A percentile compares a stretch with the other conserved stretches of the same genome.
phyloP scores from a whole-genome alignment of 2,329 filamentous ascomycete genomes.

The Zarea fungicola region DNA sequence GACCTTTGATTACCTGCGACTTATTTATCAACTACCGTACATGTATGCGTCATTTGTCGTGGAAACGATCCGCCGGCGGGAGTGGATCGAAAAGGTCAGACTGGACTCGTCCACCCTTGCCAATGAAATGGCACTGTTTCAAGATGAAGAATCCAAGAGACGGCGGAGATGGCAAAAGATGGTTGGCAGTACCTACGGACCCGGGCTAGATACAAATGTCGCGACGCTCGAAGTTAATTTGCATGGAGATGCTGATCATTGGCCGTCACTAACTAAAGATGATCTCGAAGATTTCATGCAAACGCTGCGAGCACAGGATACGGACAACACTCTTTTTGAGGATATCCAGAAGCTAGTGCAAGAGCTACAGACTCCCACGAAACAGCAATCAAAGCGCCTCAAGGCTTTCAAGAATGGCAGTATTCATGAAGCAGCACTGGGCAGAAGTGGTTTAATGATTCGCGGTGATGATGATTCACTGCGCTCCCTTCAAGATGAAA shows the following conservation, averaged over 20 bases:
- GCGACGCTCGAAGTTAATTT: constrained; percentile 81
- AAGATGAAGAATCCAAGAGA: constrained; percentile 86
- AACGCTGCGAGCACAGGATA: constrained; percentile 57
- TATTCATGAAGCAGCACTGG: constrained; percentile 82
- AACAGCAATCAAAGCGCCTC: constrained; percentile 77
- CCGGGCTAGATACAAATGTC: constrained; percentile 62
- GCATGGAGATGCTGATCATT: constrained; percentile 69
- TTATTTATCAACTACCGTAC: constrained; percentile 77
- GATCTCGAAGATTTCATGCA: constrained; percentile 73
- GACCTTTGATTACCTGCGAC: constrained; percentile 73
- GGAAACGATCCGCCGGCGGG: constrained; percentile 77
- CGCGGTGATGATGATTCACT: constrained; percentile 83
- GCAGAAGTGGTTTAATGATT: constrained; percentile 78
- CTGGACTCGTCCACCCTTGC: constrained; percentile 80
- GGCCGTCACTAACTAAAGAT: constrained; percentile 71
- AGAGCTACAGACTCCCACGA: constrained; percentile 76
- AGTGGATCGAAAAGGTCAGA: constrained; percentile 90
- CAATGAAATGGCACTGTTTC: constrained; percentile 87
- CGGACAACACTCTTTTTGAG: constrained; percentile 59
- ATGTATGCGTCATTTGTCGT: constrained; percentile 86
- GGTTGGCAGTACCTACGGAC: constrained; percentile 69
- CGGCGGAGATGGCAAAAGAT: constrained; percentile 86
- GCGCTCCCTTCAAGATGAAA: constrained; percentile 75
- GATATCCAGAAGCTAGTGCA: constrained; percentile 72
- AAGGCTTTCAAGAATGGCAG: constrained; percentile 97